phyloP scores from a whole-genome alignment of 208 protist genomes.

The Leishmania aethiopica region DNA sequence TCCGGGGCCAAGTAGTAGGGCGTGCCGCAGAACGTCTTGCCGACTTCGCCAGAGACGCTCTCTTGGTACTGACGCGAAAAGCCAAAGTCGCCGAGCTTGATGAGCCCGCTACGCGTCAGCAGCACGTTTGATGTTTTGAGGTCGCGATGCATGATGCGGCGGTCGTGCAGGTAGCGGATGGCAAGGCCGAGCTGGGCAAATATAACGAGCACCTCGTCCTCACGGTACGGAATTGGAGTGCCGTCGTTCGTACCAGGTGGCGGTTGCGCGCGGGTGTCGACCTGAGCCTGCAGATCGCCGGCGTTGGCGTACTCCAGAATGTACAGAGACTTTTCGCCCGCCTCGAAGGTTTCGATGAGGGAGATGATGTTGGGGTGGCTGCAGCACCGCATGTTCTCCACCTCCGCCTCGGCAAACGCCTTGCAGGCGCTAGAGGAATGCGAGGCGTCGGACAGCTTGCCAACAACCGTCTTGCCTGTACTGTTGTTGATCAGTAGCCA shows the following conservation, averaged over 20 bases:
- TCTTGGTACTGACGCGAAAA: slow-evolving; percentile 66
- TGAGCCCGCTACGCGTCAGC: slow-evolving; percentile 57
- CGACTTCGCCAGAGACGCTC: slow-evolving; percentile 53
- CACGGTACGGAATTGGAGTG: slow-evolving; percentile 35
- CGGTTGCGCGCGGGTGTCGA: slow-evolving; percentile 43
- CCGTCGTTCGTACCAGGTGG: slow-evolving; percentile 20
- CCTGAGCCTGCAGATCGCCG: slow-evolving; percentile 70
- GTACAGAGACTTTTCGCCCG: slow-evolving; percentile 44
- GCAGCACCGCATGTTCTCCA: slow-evolving; percentile 56
- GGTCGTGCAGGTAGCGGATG: slow-evolving; percentile 79
- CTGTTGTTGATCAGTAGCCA: slow-evolving; percentile 64
- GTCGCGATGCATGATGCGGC: slow-evolving; percentile 84
- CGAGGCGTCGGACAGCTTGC: slow-evolving; percentile 53
- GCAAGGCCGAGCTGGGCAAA: slow-evolving; percentile 73
- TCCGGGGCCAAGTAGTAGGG: slow-evolving; percentile 93
- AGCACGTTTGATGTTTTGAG: slow-evolving; percentile 84
- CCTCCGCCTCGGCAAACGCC: slow-evolving; percentile 51
- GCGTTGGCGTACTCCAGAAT: slow-evolving; percentile 84
- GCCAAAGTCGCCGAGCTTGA: slow-evolving; percentile 91
- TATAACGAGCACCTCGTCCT: slow-evolving; percentile 71
- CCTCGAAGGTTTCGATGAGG: slow-evolving; percentile 53
- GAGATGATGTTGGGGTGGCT: slow-evolving; percentile 75
- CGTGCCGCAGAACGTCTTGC: slow-evolving; percentile 70
- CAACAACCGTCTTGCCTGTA: slow-evolving; percentile 51
- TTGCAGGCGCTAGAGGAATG: slow-evolving; percentile 42